These are phyloP conservation scores for Spathaspora jeffriesii DNA, from an alignment of 1,139 yeast genomes.

Conservation along the genomic window DNA sequence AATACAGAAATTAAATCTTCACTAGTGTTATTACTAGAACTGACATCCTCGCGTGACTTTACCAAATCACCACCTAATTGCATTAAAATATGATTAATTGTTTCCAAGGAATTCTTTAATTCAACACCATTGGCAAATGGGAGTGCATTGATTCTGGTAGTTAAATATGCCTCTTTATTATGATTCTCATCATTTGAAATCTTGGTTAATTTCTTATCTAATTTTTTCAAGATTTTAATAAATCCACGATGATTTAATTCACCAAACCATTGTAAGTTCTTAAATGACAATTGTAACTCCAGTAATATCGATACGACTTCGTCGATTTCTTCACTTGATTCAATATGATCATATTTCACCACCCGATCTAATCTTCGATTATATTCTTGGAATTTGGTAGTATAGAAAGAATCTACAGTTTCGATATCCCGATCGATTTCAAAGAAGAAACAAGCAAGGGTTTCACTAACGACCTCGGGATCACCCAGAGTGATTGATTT, in stretches of 20 bases:
- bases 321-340: constrained; percentile 64
- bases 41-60: not conserved
- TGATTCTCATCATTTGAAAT: constrained; percentile 32
- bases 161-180: constrained; percentile 66
- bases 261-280: constrained; percentile 92
- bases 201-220: constrained; percentile 72
- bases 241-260: constrained; percentile 92
- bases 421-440: constrained; percentile 82
- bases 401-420: constrained; percentile 77
- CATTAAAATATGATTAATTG: constrained; percentile 56
- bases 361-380: constrained; percentile 63
- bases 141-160: constrained; percentile 70
- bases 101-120: constrained; percentile 51
- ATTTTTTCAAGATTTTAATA: constrained; percentile 83
- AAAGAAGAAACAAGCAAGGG: constrained; percentile 69
- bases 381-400: constrained; percentile 71
- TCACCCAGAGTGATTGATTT: constrained; percentile 36
- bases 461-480: constrained; percentile 28
- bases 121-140: constrained; percentile 77
- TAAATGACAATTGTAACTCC: constrained; percentile 74
- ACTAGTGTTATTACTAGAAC: not conserved
- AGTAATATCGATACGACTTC: constrained; percentile 76
- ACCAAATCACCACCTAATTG: constrained; percentile 23
- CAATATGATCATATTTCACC: constrained; percentile 25
- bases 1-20: constrained; percentile 6